Base-by-base conservation (phyloP, 1,284 basidiomycete species). In the Coriolopsis trogii region DNA sequence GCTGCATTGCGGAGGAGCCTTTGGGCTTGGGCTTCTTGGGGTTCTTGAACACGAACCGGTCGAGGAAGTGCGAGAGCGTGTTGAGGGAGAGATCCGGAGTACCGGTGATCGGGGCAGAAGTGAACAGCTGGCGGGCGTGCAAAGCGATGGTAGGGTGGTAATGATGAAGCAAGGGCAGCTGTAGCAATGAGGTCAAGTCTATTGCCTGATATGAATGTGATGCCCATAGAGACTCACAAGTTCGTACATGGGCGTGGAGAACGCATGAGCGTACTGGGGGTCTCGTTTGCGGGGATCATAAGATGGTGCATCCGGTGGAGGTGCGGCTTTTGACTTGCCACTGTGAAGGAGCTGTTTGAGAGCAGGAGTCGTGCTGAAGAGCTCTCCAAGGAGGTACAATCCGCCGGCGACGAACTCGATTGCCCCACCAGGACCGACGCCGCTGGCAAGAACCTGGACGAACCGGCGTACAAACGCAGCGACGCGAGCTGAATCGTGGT, bases 1-100 rank as follows among this genome's bases (percentile, higher is more conserved):
- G 95, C 73, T 99, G 97, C 97, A 99, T 99, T 56, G 91, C 90
- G 54, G 89, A 92, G 2, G 86, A 80, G 20, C 94, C 91, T 59
- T 88, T 90, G 3, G 83, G 72, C 38, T 80, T 84, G 0, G 70
- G 67, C 72, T 95, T 93, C 77, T 98, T 99, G 2, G 95, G 90
- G 69, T 98, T 98, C 67, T 95, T 93, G 78, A 95, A 98, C 25
- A 98, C 91, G 71, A 90, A 89, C 23, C 84, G 77, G 60, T 72
- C 68, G 40, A 74, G 63, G 65, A 71, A 69, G 58, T 72, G 93
- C 1, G 92, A 87, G 16, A 98, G 82, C 0, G 95, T 96, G 75
- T 98, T 95, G 51, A 95, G 85, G 9, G 91, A 88, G 46, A 99
- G 87, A 68, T 99, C 95, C 0, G 93, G 81, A 7, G 84, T 88